Evolutionary conservation across 2,329 filamentous ascomycete genomes (phyloP).

Genomic region (Cladosporium oxysporum): DNA sequence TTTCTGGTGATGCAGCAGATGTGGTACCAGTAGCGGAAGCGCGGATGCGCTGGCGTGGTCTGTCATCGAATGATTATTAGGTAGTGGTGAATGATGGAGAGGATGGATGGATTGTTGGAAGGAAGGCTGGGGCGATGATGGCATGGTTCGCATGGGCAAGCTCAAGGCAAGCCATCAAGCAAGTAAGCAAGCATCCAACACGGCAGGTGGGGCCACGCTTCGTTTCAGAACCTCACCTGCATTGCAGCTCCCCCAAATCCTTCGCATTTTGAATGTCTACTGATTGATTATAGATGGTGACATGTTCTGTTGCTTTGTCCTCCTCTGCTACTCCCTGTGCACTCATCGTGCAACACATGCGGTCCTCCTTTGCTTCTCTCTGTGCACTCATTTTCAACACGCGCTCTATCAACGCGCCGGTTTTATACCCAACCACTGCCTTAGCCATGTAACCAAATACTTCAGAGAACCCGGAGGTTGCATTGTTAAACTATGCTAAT

Average conservation of each 20-base stretch:
- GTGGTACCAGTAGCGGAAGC: not conserved
- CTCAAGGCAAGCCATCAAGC: not conserved
- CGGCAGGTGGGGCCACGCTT: not conserved
- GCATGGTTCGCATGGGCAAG: not conserved
- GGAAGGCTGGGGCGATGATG: not conserved
- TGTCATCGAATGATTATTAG: not conserved
- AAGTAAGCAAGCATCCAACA: not conserved
- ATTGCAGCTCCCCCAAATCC: not conserved
- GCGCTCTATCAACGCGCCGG: too few species aligned
- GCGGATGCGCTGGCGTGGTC: slow-evolving; percentile 7
- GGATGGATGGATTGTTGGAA: not conserved
- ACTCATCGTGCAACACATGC: not conserved
- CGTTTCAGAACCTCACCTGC: not conserved
- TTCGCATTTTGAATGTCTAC: not conserved
- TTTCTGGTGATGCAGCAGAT: not conserved
- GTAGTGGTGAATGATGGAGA: not conserved
- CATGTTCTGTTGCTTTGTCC: too few species aligned
- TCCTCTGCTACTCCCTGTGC: too few species aligned
- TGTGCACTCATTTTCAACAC: too few species aligned
- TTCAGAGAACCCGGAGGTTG: too few species aligned
- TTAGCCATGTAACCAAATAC: too few species aligned
- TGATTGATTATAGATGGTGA: too few species aligned
- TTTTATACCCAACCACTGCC: too few species aligned
- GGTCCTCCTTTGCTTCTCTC: too few species aligned
- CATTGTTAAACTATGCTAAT: too few species aligned